A percentile compares a stretch with the other conserved stretches of the same genome.
These are phyloP conservation scores for Corylus heterophylla DNA, from an alignment of 306 rosid species.

Conservation along the genomic window DNA sequence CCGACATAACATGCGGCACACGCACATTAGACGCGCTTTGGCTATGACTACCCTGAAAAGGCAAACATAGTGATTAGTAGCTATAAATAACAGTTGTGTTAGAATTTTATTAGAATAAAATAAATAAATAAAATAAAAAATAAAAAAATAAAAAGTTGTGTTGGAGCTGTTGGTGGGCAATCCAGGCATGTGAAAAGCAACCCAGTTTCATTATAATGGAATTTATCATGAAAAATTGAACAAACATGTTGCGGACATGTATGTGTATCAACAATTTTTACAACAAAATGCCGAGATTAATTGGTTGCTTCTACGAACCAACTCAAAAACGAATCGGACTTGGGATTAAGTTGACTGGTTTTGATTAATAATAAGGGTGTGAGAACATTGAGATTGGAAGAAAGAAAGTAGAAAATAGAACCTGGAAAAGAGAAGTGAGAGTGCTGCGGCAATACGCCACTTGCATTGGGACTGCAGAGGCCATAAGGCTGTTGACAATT, in stretches of 20 bases:
- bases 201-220: background rate
- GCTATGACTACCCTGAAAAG: constrained; percentile 41
- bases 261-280: background rate
- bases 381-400: too few species aligned
- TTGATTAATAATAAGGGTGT: background rate
- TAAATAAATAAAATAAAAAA: too few species aligned
- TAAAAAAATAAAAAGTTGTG: too few species aligned
- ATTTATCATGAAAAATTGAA: too few species aligned
- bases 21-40: constrained; percentile 26
- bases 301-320: background rate
- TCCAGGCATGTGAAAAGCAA: background rate
- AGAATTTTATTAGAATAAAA: too few species aligned
- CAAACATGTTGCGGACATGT: background rate
- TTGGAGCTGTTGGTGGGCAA: too few species aligned
- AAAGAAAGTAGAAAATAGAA: constrained; percentile 16
- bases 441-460: too few species aligned
- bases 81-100: background rate
- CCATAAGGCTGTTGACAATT: constrained; percentile 20
- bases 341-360: background rate
- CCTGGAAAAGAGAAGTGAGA: background rate
- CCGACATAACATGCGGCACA: constrained; percentile 24
- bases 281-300: background rate
- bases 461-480: too few species aligned
- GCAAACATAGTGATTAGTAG: background rate
- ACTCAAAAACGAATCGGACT: background rate